Percentiles rank a stretch among this genome's conserved stretches.
These are phyloP conservation scores for Zymoseptoria pseudotritici DNA, from an alignment of 2,329 filamentous ascomycete species.

Conservation along the genomic window DNA sequence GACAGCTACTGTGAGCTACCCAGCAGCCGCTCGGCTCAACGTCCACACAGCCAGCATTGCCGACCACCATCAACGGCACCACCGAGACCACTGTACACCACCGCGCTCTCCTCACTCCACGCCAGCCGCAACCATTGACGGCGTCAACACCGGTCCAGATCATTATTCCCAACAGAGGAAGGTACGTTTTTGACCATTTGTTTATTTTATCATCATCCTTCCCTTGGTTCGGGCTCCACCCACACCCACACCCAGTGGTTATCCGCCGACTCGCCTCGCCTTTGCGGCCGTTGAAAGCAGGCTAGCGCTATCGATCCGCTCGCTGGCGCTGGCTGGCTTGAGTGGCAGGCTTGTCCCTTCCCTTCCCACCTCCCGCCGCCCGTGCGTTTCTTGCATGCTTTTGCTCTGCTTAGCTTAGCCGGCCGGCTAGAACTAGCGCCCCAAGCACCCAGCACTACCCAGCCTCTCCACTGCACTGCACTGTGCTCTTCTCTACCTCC, in stretches of 20 bases:
- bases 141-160: background rate
- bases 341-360: constrained; percentile 8
- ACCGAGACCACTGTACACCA: background rate
- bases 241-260: background rate
- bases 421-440: constrained; percentile 21
- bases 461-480: background rate
- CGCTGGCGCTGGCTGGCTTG: constrained; percentile 3
- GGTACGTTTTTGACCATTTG: background rate
- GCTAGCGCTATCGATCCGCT: background rate
- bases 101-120: background rate
- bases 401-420: constrained; percentile 14
- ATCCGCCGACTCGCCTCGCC: background rate
- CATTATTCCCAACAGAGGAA: background rate
- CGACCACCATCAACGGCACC: constrained; percentile 5
- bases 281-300: background rate
- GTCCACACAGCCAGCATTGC: background rate
- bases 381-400: constrained; percentile 1
- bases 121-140: background rate
- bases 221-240: background rate
- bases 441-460: constrained; percentile 7
- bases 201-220: background rate
- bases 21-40: constrained; percentile 1
- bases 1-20: background rate
- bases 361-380: constrained; percentile 11
- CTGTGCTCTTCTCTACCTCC: constrained; percentile 15